Percentiles rank a stretch among this genome's conserved stretches.
Conservation (phyloP, 2,329 filamentous ascomycete genomes). For the Oidium heveae region DNA sequence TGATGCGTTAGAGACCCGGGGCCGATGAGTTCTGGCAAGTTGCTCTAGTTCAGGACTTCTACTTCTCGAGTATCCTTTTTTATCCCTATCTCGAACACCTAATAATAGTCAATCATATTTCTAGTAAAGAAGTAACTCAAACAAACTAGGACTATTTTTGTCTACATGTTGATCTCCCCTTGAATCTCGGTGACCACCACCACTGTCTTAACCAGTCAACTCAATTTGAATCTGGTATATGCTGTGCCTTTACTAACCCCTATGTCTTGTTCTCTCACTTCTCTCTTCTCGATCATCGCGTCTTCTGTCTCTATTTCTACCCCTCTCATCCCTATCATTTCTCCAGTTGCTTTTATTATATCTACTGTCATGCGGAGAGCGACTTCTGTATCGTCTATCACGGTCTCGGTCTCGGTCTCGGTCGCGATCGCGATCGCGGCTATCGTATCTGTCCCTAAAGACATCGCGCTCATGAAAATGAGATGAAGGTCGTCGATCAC, state of each 20-base stretch:
- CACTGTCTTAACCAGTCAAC: slow-evolving; percentile 3
- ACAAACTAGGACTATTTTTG: not conserved
- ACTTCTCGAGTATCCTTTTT: slow-evolving; percentile 5
- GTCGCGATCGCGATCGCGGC: slow-evolving; percentile 14
- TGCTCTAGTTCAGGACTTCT: slow-evolving; percentile 4
- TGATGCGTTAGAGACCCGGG: not conserved
- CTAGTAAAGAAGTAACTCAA: not conserved
- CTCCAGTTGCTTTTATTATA: slow-evolving; percentile 6
- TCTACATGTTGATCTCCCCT: slow-evolving; percentile 5
- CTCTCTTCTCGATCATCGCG: slow-evolving; percentile 3
- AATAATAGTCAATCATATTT: not conserved
- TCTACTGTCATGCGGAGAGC: slow-evolving; percentile 9
- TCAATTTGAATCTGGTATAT: slow-evolving; percentile 1
- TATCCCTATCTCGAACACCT: slow-evolving; percentile 2
- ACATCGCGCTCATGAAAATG: slow-evolving; percentile 6
- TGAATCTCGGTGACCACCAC: slow-evolving; percentile 7
- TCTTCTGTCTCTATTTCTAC: slow-evolving; percentile 5
- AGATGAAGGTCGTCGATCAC: not conserved
- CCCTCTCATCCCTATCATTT: not conserved
- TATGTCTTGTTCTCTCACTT: slow-evolving; percentile 2
- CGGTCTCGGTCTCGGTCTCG: slow-evolving; percentile 13
- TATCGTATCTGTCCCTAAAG: slow-evolving; percentile 12
- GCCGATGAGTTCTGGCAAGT: slow-evolving; percentile 1
- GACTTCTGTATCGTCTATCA: slow-evolving; percentile 15
- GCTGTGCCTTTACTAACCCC: slow-evolving; percentile 1